Percentiles rank a stretch among this genome's conserved stretches.
These are phyloP conservation scores for Coix lacrymajobi DNA, from an alignment of 176 grass and related monocot species.

Conservation along the genomic window DNA sequence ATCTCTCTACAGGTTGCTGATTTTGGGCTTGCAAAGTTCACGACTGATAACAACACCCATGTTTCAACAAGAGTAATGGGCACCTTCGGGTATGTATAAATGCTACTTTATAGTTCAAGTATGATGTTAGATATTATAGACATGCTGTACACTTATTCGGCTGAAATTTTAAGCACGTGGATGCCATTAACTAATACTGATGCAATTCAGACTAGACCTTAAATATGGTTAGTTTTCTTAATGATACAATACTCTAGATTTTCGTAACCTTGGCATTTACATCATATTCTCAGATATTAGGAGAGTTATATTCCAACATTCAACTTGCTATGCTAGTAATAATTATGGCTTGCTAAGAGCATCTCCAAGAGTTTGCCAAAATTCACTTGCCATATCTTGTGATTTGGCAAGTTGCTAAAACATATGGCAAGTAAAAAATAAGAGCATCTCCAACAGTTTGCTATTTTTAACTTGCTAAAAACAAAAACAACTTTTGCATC, in stretches of 20 bases:
- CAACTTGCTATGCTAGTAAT: not conserved
- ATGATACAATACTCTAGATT: not conserved
- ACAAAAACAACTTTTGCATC: too few relatives aligned
- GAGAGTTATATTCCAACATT: not conserved
- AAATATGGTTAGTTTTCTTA: not conserved
- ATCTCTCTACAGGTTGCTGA: slow-evolving; percentile 48
- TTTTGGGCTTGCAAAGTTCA: slow-evolving; percentile 76
- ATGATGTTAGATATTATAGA: not conserved
- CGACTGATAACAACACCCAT: slow-evolving; percentile 62
- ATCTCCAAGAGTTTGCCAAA: too few relatives aligned
- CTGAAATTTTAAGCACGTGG: not conserved
- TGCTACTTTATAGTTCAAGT: not conserved
- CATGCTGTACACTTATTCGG: not conserved
- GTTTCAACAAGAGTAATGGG: slow-evolving; percentile 78
- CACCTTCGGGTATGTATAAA: slow-evolving; percentile 63
- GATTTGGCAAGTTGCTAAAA: too few relatives aligned
- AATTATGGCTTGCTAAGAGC: slow-evolving; percentile 14
- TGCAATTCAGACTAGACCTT: not conserved
- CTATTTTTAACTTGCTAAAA: too few relatives aligned
- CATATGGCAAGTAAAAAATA: too few relatives aligned
- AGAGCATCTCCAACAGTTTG: too few relatives aligned
- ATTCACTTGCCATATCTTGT: too few relatives aligned
- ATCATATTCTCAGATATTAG: not conserved
- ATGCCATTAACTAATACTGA: not conserved
- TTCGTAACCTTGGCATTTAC: not conserved